These are phyloP conservation scores for Diplodia mutila DNA, from an alignment of 2,329 filamentous ascomycete genomes.

Conservation along the genomic window DNA sequence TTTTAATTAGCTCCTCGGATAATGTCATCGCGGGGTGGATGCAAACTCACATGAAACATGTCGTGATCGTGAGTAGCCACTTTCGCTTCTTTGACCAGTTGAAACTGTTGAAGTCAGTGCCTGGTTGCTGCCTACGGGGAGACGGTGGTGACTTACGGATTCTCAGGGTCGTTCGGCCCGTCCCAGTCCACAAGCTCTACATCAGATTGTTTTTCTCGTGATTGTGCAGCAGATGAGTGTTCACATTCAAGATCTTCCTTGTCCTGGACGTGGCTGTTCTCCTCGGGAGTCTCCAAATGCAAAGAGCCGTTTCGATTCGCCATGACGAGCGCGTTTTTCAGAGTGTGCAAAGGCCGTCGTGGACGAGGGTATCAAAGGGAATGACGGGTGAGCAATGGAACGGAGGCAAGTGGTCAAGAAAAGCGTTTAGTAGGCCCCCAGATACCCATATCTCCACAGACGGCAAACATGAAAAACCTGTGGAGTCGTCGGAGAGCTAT, in stretches of 20 bases:
- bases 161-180: constrained; percentile 10
- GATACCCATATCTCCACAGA: neutral
- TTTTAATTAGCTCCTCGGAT: neutral
- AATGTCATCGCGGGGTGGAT: neutral
- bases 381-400: neutral
- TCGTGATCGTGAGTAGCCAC: constrained; percentile 48
- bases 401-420: neutral
- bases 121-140: neutral
- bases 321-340: neutral
- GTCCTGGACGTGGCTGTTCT: neutral
- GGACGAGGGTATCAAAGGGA: neutral
- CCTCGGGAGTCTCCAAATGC: neutral
- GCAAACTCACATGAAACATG: constrained; percentile 44
- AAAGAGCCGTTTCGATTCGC: neutral
- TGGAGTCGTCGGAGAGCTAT: neutral
- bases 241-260: neutral
- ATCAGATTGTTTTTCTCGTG: neutral
- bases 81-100: constrained; percentile 49
- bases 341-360: neutral
- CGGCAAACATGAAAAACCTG: neutral
- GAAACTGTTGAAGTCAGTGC: constrained; percentile 29
- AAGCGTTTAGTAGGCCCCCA: neutral
- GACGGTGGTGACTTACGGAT: constrained; percentile 27
- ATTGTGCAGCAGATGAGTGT: neutral
- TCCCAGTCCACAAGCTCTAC: constrained; percentile 21